phyloP scores from a whole-genome alignment of 2,329 filamentous ascomycete species.

The Fusarium anguioides region DNA sequence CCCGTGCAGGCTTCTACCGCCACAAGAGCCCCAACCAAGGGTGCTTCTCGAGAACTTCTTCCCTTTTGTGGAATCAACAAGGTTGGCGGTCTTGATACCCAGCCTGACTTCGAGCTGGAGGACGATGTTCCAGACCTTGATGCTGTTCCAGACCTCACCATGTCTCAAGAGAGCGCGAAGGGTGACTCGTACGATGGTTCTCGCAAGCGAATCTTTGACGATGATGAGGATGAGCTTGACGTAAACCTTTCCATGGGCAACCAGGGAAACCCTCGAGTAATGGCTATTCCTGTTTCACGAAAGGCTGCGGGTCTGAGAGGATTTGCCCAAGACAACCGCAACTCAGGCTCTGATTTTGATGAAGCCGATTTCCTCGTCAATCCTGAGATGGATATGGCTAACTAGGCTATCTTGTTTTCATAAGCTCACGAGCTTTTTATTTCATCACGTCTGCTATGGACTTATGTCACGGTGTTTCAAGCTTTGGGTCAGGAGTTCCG shows the following conservation, averaged over 20 bases:
- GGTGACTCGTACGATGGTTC: slow-evolving; percentile 48
- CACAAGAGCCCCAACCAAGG: slow-evolving; percentile 38
- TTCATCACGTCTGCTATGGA: slow-evolving; percentile 18
- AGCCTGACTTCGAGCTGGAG: slow-evolving; percentile 57
- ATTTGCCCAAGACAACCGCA: slow-evolving; percentile 61
- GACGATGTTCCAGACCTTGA: slow-evolving; percentile 51
- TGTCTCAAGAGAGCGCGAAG: slow-evolving; percentile 66
- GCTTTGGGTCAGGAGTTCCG: slow-evolving; percentile 39
- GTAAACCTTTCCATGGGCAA: slow-evolving; percentile 54
- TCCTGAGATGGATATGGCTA: slow-evolving; percentile 55
- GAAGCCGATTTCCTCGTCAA: slow-evolving; percentile 74
- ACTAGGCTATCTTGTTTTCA: slow-evolving; percentile 8
- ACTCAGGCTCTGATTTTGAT: slow-evolving; percentile 68
- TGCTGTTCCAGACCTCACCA: slow-evolving; percentile 60
- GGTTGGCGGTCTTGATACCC: slow-evolving; percentile 73
- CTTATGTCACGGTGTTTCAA: slow-evolving; percentile 21
- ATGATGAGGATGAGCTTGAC: slow-evolving; percentile 53
- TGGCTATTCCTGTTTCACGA: slow-evolving; percentile 60
- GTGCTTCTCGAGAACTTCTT: slow-evolving; percentile 69
- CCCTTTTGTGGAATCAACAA: slow-evolving; percentile 87
- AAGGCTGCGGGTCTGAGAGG: slow-evolving; percentile 40
- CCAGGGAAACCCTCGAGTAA: slow-evolving; percentile 56
- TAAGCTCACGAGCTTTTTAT: background rate
- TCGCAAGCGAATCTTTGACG: slow-evolving; percentile 63
- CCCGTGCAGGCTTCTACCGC: slow-evolving; percentile 25